Evolutionary conservation across 2,329 filamentous ascomycete species (phyloP), one percentile per base, ranked within the genome.

Genomic region (Cordyceps pruinosa): DNA sequence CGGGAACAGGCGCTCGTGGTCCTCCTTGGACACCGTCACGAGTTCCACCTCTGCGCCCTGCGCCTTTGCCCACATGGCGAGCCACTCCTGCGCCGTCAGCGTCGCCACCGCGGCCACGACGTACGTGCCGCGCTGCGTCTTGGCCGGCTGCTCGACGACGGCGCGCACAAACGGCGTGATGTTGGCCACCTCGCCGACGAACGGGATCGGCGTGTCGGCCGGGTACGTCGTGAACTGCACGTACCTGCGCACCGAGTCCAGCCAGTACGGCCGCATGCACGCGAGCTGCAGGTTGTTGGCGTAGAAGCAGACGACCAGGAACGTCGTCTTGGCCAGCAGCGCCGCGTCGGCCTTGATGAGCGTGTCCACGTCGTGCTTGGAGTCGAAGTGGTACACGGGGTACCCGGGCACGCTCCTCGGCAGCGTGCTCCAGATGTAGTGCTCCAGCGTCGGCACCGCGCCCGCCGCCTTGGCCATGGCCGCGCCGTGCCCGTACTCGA

Each of bases 351-450:
- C 55, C 26, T 70, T 72, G 63, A 77, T 77, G 30, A 69, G 70
- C 19, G 65, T 66, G 59, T 77, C 73, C 6, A 75, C 66, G 1
- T 65, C 64, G 25, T 69, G 69, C 61, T 78, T 78, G 59, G 65
- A 69, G n/a, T 72, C 73, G 59, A 74, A 75, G 58, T 78, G 74
- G 1, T 73, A 71, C 0, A 75, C 66, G 4, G 63, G 35, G 3
- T 64, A 57, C 48, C 70, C 68, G 0, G 74, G 73, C 0, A 60
- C 58, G 5, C 68, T 68, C 35, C 70, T 68, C 1, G 75, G 75
- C 5, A 75, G 66, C 0, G 75, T 77, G 8, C 71, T 75, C 73
- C 74, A 77, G 55, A 78, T 67, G 61, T 72, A 78, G 59, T 77
- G 73, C 55, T 74, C 64, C 1, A 79, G 67, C 0, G 72, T 70